Evolutionary conservation across 768 basidiomycete genomes (phyloP).

Genomic region (Mycena belliarum): DNA sequence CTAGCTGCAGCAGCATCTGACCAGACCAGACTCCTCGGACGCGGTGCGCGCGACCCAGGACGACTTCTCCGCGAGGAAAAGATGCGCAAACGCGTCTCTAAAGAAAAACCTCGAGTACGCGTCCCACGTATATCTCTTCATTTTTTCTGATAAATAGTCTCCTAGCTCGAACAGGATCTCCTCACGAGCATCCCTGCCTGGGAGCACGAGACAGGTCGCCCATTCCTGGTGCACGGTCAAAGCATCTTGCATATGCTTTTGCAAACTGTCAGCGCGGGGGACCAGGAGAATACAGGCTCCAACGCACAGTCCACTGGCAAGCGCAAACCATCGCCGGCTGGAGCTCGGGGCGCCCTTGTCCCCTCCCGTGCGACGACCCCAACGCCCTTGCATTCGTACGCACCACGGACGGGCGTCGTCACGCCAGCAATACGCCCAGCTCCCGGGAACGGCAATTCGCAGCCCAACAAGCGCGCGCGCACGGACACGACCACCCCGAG

Average conservation of each 20-base stretch:
- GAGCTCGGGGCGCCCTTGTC: conserved; percentile 40
- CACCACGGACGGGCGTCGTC: conserved; percentile 47
- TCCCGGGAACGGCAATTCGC: conserved; percentile 49
- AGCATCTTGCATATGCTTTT: conserved; percentile 78
- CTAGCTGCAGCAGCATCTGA: conserved; percentile 80
- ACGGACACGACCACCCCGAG: conserved; percentile 54
- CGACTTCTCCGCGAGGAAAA: conserved; percentile 91
- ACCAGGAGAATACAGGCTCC: conserved; percentile 66
- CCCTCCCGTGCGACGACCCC: conserved; percentile 66
- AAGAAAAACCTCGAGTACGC: conserved; percentile 90
- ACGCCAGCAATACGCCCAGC: conserved; percentile 66
- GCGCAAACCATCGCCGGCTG: conserved; percentile 52
- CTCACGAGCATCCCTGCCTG: conserved; percentile 76
- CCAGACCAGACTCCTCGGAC: conserved; percentile 77
- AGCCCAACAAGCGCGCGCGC: conserved; percentile 56
- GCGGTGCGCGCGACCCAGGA: conserved; percentile 82
- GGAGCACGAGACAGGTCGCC: conserved; percentile 74
- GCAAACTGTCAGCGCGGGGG: conserved; percentile 66
- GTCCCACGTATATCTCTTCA: background rate
- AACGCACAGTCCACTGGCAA: conserved; percentile 31
- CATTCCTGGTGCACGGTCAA: conserved; percentile 85
- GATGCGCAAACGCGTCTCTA: conserved; percentile 90
- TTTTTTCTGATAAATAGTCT: background rate
- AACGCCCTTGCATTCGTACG: conserved; percentile 34
- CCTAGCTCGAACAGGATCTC: conserved; percentile 87